Base-by-base conservation (phyloP, 805 yeast species). In the Clavispora asparagi region DNA sequence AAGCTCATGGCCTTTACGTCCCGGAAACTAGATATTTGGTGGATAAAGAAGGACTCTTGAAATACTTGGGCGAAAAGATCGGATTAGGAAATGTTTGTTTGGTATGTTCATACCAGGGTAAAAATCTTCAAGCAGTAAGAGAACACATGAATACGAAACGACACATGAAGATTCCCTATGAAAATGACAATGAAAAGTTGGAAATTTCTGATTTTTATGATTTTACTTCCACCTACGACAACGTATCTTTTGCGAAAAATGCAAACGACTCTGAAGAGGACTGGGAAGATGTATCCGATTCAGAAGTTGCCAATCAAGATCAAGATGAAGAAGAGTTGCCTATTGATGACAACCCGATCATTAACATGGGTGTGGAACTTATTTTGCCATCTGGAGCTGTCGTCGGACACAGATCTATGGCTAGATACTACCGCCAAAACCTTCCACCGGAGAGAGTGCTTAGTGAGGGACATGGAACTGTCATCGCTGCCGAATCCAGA, bases 151-250 rank as follows among this genome's bases (percentile, higher is more conserved):
- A 74, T 5, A 77, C 85, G 8, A 94, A 94, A 65, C 81, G 89
- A 47, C 99, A 94, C 64, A 85, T 92, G 70, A 79, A 81, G 59
- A 76, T 94, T 49, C 97, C 98, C 0, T 94, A 86, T 65, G 98
- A 94, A 57, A 66, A 81, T 0, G 84, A 81, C 44, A 84, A 83
- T 47, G 95, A 94, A 58, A 82, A 82, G 59, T 76, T 82, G 41
- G 85, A 83, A 58, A 74, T 92, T 39, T 78, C 90, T 0, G 84
- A 81, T 36, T 94, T 85, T 60, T 94, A 94, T 61, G 97, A 92
- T 61, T 91, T 88, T 67, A 71, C 83, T 3, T 75, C 87, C 0
- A 73, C 90, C 1, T 82, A 82, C 57, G 74, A 67, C 10, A 64
- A 63, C 40, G 42, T 43, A 19, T 54, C 46, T 7, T 35, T 41